Conservation (phyloP, 2,329 filamentous ascomycete genomes). For the Tympanopsis confertula region DNA sequence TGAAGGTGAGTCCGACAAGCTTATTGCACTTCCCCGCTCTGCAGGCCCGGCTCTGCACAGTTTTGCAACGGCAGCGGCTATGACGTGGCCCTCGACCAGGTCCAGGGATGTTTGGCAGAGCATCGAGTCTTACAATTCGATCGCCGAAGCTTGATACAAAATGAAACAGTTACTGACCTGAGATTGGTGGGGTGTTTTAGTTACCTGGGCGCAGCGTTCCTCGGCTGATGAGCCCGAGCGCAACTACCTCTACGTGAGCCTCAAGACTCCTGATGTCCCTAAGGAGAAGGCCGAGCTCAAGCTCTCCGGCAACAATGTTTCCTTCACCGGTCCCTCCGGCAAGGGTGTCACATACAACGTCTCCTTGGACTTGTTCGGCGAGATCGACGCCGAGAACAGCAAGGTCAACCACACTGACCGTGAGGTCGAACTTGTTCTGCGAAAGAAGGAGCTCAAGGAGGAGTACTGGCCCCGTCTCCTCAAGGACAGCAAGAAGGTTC, state of each 20-base stretch:
- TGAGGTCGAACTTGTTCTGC: slow-evolving; percentile 79
- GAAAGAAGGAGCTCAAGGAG: slow-evolving; percentile 92
- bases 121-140: no score
- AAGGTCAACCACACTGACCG: slow-evolving; percentile 82
- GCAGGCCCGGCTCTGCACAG: no score
- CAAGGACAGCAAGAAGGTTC: slow-evolving; percentile 78
- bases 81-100: no score
- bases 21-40: no score
- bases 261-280: slow-evolving; percentile 76
- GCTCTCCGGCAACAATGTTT: slow-evolving; percentile 48
- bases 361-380: slow-evolving; percentile 75
- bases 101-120: no score
- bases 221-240: slow-evolving; percentile 66
- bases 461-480: slow-evolving; percentile 93
- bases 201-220: slow-evolving; percentile 97
- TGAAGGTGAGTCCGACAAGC: no score
- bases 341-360: slow-evolving; percentile 82
- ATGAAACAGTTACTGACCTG: no score
- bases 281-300: slow-evolving; percentile 76
- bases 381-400: slow-evolving; percentile 76
- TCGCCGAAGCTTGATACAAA: no score
- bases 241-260: slow-evolving; percentile 91
- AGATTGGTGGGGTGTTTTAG: no score
- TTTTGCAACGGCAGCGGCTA: no score
- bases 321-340: slow-evolving; percentile 72